Conservation (phyloP, 1,284 basidiomycete species). For the Puccinia polysora region DNA sequence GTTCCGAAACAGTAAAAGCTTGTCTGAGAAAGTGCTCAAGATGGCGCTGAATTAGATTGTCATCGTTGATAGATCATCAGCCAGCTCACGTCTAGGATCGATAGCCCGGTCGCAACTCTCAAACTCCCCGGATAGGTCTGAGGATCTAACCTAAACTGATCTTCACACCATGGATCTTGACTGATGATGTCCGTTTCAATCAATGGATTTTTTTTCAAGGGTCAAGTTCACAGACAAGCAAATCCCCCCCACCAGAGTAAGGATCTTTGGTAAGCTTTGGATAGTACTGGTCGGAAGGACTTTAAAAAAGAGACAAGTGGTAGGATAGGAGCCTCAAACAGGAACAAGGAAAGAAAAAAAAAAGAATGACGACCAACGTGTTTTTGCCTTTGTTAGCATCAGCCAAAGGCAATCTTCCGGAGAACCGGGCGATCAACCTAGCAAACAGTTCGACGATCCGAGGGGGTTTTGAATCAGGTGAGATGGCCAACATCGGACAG, state of each 20-base stretch:
- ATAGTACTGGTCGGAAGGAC: no score
- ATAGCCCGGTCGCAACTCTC: slow-evolving; percentile 50
- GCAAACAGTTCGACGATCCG: slow-evolving; percentile 18
- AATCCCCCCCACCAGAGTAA: no score
- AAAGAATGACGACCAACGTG: slow-evolving; percentile 8
- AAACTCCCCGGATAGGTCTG: slow-evolving; percentile 50
- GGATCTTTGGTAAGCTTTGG: no score
- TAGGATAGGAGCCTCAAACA: background rate
- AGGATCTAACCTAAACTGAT: slow-evolving; percentile 24
- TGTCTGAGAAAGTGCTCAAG: background rate
- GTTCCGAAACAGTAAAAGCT: background rate
- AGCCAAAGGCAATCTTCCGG: slow-evolving; percentile 31
- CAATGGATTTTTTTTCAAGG: no score
- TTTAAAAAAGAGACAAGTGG: background rate
- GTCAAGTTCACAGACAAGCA: no score
- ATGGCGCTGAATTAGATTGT: background rate
- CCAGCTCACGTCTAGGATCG: slow-evolving; percentile 46
- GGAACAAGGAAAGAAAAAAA: background rate
- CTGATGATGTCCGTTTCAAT: slow-evolving; percentile 2
- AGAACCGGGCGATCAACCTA: background rate
- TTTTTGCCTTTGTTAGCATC: slow-evolving; percentile 36
- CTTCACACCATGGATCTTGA: slow-evolving; percentile 26
- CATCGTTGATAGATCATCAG: background rate
- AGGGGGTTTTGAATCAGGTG: slow-evolving; percentile 29
- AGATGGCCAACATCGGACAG: slow-evolving; percentile 42